Base-by-base conservation (phyloP, 2,329 filamentous ascomycete species). In the Colletotrichum navitas region DNA sequence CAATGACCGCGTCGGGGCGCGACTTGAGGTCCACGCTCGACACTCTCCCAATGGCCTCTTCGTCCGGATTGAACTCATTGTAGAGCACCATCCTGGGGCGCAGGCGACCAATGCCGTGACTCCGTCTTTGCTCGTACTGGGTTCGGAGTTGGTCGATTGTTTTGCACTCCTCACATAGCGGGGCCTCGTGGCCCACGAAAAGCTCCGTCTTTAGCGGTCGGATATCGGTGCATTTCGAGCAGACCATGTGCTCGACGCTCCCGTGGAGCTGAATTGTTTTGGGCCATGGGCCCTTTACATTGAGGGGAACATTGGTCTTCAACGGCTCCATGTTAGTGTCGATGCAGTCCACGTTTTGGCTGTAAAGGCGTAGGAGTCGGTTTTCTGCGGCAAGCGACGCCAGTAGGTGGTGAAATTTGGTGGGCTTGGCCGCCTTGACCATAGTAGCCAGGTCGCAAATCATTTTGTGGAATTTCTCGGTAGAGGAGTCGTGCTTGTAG, bases 31-130 rank as follows among this genome's bases (percentile, higher is more conserved):
- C 96, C 5, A 95, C 92, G 74, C 90, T 91, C 63, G 95, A 94
- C 51, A 97, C 95, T 29, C 93, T 93, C 54, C 95, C 95, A 79
- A 99, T 99, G 18, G 96, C 95, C 76, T 98, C 95, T 75, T 96
- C 94, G 75, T 99, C 96, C 0, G 96, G 96, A 79, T 98, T 98
- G 80, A 94, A 92, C 81, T 99, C 96, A 79, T 98, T 98, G 84
- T 99, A 99, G 12, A 99, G 87, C 5, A 98, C 95, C 85, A 99
- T 98, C 68, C 96, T 90, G 29, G 96, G 96, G 29, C 96, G 90
- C 74, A 99, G 84, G 73, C 93, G 91, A 52, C 96, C 96, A 76
- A 99, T 93, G 1, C 96, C 96, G 78, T 98, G 96, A 78, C 95
- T 97, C 71, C 96, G 91, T 82, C 97, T 95, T 60, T 95, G 94